These are phyloP conservation scores for Hypoxylon sp. DNA, from an alignment of 2,329 filamentous ascomycete species.

Conservation along the genomic window DNA sequence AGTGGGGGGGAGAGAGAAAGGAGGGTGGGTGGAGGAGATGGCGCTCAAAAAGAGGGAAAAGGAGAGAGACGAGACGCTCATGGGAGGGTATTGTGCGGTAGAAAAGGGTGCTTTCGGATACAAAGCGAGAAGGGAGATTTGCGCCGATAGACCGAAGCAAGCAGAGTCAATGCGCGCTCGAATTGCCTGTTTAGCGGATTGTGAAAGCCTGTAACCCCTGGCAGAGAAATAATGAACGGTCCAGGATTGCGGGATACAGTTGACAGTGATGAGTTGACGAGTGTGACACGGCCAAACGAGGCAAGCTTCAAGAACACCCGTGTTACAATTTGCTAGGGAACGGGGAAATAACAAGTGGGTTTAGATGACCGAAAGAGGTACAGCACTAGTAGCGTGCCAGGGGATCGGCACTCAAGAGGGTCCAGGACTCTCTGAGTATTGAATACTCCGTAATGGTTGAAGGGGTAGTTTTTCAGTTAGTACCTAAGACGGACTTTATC, in stretches of 20 bases:
- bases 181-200: slow-evolving; percentile 30
- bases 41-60: slow-evolving; percentile 44
- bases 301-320: slow-evolving; percentile 37
- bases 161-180: slow-evolving; percentile 35
- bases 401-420: slow-evolving; percentile 36
- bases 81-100: slow-evolving; percentile 40
- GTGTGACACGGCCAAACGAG: slow-evolving; percentile 42
- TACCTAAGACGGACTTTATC: slow-evolving; percentile 17
- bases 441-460: slow-evolving; percentile 24
- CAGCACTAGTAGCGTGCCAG: slow-evolving; percentile 35
- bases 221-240: slow-evolving; percentile 22
- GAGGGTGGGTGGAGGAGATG: slow-evolving; percentile 32
- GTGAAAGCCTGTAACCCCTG: slow-evolving; percentile 23
- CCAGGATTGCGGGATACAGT: slow-evolving; percentile 13
- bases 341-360: slow-evolving; percentile 46
- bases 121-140: slow-evolving; percentile 47
- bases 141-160: slow-evolving; percentile 40
- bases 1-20: slow-evolving; percentile 34
- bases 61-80: slow-evolving; percentile 41
- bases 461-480: slow-evolving; percentile 22
- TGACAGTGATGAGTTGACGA: slow-evolving; percentile 22
- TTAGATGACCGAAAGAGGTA: slow-evolving; percentile 27
- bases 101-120: slow-evolving; percentile 43
- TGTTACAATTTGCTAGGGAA: slow-evolving; percentile 43
- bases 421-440: slow-evolving; percentile 24